A percentile compares a stretch with the other conserved stretches of the same genome.
These are phyloP conservation scores for Cichorium intybus DNA, from an alignment of 140 eudicot genomes.

Conservation along the genomic window DNA sequence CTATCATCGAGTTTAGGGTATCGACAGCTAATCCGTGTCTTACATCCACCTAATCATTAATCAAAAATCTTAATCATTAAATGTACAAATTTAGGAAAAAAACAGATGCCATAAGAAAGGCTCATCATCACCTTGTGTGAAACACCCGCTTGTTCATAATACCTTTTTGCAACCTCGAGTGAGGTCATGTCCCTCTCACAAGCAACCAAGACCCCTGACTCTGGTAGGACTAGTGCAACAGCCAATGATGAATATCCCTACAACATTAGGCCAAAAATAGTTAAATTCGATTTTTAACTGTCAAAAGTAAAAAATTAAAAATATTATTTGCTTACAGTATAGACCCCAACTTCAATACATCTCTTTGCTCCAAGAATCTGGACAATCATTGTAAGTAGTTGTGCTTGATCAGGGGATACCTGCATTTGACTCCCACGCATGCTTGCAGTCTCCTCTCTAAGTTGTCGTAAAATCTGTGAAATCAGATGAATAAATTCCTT, in stretches of 20 bases:
- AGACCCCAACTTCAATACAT: constrained; percentile 95
- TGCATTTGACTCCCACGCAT: constrained; percentile 94
- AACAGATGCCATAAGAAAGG: constrained; percentile 16
- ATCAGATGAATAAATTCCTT: background rate
- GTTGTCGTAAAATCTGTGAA: constrained; percentile 55
- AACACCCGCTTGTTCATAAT: constrained; percentile 86
- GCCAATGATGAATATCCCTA: constrained; percentile 96
- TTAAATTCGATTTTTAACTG: background rate
- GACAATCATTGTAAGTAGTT: constrained; percentile 93
- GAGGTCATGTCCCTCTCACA: constrained; percentile 78
- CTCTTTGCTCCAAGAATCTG: constrained; percentile 77
- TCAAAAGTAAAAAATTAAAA: background rate
- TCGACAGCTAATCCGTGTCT: constrained; percentile 77
- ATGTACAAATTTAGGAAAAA: background rate
- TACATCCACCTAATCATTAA: constrained; percentile 54
- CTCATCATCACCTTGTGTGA: constrained; percentile 59
- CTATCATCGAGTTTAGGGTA: constrained; percentile 63
- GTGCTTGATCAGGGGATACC: constrained; percentile 99
- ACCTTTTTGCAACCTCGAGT: constrained; percentile 84
- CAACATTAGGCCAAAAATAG: constrained; percentile 8
- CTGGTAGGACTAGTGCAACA: constrained; percentile 83
- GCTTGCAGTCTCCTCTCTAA: constrained; percentile 81
- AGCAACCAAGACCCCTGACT: constrained; percentile 78
- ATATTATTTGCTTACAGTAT: constrained; percentile 47
- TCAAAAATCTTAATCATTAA: constrained; percentile 12